A percentile compares a stretch with the other conserved stretches of the same genome.
These are phyloP conservation scores for Trichosporon sp. DNA, from an alignment of 1,284 basidiomycete genomes.

Conservation along the genomic window DNA sequence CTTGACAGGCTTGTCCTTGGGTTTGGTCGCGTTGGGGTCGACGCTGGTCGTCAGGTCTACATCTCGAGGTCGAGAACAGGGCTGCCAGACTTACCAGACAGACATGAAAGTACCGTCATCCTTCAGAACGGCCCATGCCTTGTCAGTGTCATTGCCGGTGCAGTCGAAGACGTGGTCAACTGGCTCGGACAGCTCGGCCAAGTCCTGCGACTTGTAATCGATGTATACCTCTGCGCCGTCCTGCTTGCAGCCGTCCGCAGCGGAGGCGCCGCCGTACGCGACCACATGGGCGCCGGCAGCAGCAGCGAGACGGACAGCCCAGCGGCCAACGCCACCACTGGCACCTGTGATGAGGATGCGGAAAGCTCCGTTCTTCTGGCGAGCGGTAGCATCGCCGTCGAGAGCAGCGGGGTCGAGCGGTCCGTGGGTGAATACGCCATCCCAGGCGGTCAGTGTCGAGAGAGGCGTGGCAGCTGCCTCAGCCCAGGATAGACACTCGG, in stretches of 20 bases:
- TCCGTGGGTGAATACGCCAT: conserved; percentile 13
- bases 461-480: conserved; percentile 15
- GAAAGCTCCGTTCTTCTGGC: neutral
- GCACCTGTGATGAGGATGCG: conserved; percentile 15
- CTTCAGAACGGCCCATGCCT: conserved; percentile 11
- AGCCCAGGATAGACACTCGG: conserved; percentile 8
- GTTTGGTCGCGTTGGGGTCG: conserved; percentile 6
- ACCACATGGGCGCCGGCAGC: conserved; percentile 7
- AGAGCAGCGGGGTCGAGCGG: conserved; percentile 3
- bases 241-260: neutral
- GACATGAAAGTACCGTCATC: conserved; percentile 10
- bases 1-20: neutral
- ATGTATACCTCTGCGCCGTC: conserved; percentile 9
- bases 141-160: conserved; percentile 2
- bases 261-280: neutral
- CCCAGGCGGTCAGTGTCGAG: conserved; percentile 13
- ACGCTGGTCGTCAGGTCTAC: neutral
- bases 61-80: neutral
- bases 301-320: conserved; percentile 8
- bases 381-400: neutral
- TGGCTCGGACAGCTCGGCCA: neutral
- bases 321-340: conserved; percentile 5
- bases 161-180: conserved; percentile 17
- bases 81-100: neutral
- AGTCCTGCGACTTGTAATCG: conserved; percentile 5